These are phyloP conservation scores for Croton laevigatus DNA, from an alignment of 441 rosid species.

Conservation along the genomic window DNA sequence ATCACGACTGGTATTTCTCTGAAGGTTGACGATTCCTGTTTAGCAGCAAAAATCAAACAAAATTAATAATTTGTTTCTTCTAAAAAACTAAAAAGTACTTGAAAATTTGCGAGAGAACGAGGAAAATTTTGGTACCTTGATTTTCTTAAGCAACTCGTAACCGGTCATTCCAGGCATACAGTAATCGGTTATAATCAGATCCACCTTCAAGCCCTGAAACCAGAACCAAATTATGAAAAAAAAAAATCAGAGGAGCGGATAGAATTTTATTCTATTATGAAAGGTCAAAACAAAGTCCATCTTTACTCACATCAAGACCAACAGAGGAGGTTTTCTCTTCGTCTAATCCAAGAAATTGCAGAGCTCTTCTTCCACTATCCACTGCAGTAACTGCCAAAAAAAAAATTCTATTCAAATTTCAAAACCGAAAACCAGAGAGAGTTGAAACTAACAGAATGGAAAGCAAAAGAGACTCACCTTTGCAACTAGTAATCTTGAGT, in stretches of 20 bases:
- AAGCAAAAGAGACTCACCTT: constrained; percentile 41
- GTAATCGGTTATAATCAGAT: constrained; percentile 85
- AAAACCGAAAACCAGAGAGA: background rate
- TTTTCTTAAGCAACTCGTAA: constrained; percentile 81
- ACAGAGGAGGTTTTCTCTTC: constrained; percentile 41
- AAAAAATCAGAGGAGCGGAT: background rate
- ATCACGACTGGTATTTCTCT: constrained; percentile 84
- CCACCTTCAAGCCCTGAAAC: constrained; percentile 71
- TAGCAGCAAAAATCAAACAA: background rate
- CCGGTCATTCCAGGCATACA: constrained; percentile 99
- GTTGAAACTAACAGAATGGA: background rate
- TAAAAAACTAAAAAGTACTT: background rate
- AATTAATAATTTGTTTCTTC: background rate
- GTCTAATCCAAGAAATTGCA: constrained; percentile 69
- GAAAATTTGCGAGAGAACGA: background rate
- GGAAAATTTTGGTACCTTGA: constrained; percentile 47
- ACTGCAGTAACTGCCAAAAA: constrained; percentile 79
- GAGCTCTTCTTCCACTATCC: constrained; percentile 83
- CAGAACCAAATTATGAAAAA: background rate
- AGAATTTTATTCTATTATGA: background rate
- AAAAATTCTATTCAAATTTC: background rate
- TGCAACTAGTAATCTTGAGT: constrained; percentile 72
- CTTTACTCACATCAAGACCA: constrained; percentile 46
- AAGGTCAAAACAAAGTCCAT: background rate
- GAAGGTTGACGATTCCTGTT: constrained; percentile 71